A percentile compares a stretch with the other conserved stretches of the same genome.
These are phyloP conservation scores for Xerocomus potaroensis DNA, from an alignment of 768 basidiomycete genomes.

Conservation along the genomic window DNA sequence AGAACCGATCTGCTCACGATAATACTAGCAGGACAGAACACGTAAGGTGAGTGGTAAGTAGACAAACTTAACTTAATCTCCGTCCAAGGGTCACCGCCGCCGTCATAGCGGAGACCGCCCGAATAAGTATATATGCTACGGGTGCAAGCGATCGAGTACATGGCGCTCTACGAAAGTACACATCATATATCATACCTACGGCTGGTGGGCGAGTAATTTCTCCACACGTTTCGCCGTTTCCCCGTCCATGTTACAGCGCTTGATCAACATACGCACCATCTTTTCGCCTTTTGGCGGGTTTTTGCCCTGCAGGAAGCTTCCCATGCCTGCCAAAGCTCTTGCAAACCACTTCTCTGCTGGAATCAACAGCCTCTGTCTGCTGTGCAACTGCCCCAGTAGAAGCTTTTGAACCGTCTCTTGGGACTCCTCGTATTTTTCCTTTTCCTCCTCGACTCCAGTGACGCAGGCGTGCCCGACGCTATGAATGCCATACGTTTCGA, in stretches of 20 bases:
- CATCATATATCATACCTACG: background rate
- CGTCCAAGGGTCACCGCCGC: background rate
- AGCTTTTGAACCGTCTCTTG: conserved; percentile 21
- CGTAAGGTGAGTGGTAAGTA: no score
- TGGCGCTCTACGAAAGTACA: no score
- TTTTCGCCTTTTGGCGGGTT: conserved; percentile 25
- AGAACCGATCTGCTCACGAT: background rate
- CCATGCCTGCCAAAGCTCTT: conserved; percentile 19
- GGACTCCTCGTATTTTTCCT: conserved; percentile 35
- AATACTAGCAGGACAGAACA: background rate
- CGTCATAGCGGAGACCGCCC: background rate
- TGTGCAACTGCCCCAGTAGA: conserved; percentile 9
- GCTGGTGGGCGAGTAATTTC: conserved; percentile 3
- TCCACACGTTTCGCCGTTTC: conserved; percentile 25
- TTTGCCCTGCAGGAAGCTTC: conserved; percentile 15
- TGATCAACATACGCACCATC: conserved; percentile 20
- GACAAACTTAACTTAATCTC: background rate
- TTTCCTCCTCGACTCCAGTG: conserved; percentile 33
- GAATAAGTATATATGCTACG: background rate
- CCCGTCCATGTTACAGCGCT: conserved; percentile 27
- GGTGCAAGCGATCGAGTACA: background rate
- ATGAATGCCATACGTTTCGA: conserved; percentile 24
- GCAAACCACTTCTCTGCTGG: conserved; percentile 24
- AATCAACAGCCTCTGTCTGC: conserved; percentile 21
- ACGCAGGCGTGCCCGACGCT: conserved; percentile 39